Percentiles rank a stretch among this genome's conserved stretches.
These are phyloP conservation scores for Penicillium occitanis DNA, from an alignment of 2,329 filamentous ascomycete genomes.

Conservation along the genomic window DNA sequence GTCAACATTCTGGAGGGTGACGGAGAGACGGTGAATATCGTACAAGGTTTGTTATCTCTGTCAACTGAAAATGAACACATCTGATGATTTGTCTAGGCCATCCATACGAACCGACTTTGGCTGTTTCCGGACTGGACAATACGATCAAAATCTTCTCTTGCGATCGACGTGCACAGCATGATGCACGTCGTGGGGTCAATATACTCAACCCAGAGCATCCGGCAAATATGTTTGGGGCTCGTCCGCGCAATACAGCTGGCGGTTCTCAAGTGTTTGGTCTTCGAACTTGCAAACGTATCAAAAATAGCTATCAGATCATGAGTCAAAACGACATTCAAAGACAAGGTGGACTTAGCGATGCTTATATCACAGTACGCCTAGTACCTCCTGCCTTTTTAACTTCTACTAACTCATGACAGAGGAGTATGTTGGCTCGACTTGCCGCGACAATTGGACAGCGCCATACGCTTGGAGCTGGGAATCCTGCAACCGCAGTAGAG, in stretches of 20 bases:
- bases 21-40: slow-evolving; percentile 68
- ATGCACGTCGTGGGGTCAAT: slow-evolving; percentile 59
- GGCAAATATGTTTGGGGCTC: slow-evolving; percentile 36
- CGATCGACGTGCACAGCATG: slow-evolving; percentile 57
- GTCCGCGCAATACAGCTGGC: slow-evolving; percentile 24
- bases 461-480: slow-evolving; percentile 31
- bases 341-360: slow-evolving; percentile 58
- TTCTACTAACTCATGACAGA: slow-evolving; percentile 33
- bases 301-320: slow-evolving; percentile 61
- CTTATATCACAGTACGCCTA: slow-evolving; percentile 55
- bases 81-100: slow-evolving; percentile 48
- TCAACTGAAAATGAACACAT: not conserved
- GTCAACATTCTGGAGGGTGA: slow-evolving; percentile 67
- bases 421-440: slow-evolving; percentile 49
- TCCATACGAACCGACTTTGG: slow-evolving; percentile 66
- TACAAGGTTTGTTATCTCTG: slow-evolving; percentile 52
- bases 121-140: slow-evolving; percentile 66
- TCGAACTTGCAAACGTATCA: slow-evolving; percentile 58
- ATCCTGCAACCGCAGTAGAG: slow-evolving; percentile 26
- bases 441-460: slow-evolving; percentile 44
- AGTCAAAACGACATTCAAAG: slow-evolving; percentile 62
- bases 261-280: slow-evolving; percentile 45
- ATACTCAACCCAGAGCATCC: slow-evolving; percentile 51
- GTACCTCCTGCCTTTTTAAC: slow-evolving; percentile 16
- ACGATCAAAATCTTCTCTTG: slow-evolving; percentile 69